Evolutionary conservation across 495 filamentous ascomycete species (phyloP).

Genomic region (Neurospora sp.): DNA sequence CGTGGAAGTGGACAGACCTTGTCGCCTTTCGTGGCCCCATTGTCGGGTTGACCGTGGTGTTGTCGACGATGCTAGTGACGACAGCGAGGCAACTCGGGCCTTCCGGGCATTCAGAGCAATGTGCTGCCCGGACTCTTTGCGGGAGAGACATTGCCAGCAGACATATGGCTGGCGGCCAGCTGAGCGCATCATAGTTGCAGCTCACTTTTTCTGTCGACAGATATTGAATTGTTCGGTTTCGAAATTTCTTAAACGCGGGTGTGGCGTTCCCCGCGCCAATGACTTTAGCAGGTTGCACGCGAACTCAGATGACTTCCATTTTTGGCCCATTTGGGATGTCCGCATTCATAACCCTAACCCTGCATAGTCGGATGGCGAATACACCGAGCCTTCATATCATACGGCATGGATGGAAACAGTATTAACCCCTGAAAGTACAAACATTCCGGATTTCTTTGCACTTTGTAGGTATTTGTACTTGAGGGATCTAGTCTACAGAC

Average conservation of each 20-base stretch:
- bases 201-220: neutral
- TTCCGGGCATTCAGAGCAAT: neutral
- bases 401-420: neutral
- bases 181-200: conserved; percentile 16
- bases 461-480: too few species aligned
- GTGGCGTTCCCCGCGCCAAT: neutral
- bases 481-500: too few species aligned
- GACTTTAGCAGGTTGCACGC: conserved; percentile 3
- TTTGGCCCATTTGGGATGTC: neutral
- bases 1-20: neutral
- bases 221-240: neutral
- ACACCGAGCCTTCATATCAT: neutral
- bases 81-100: neutral
- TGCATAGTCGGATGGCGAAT: neutral
- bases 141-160: conserved; percentile 21
- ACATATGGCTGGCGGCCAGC: conserved; percentile 16
- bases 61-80: neutral
- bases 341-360: conserved; percentile 5
- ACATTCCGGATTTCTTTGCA: too few species aligned
- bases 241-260: neutral
- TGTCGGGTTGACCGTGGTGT: neutral
- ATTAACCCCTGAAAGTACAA: too few species aligned
- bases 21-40: neutral
- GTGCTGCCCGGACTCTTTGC: neutral
- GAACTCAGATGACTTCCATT: conserved; percentile 10